These are phyloP conservation scores for Flammula alnicola DNA, from an alignment of 1,284 basidiomycete species.

Conservation along the genomic window DNA sequence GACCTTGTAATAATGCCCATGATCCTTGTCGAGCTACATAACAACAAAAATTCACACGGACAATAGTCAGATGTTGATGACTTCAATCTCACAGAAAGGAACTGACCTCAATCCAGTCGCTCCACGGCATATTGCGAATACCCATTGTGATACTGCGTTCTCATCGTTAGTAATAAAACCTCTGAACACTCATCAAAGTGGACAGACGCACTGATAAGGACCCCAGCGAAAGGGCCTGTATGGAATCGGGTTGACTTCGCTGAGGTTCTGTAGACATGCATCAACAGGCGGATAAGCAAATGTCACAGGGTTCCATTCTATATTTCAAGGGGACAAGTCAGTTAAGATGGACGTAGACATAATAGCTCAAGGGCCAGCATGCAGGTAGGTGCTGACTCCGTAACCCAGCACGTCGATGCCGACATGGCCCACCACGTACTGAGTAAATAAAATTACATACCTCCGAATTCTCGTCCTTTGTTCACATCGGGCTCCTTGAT, in stretches of 20 bases:
- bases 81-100: background rate
- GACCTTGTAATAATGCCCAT: constrained; percentile 56
- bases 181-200: background rate
- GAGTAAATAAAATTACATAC: no score
- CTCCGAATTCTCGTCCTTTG: constrained; percentile 29
- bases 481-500: constrained; percentile 10
- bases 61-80: no score
- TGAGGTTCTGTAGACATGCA: constrained; percentile 43
- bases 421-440: no score
- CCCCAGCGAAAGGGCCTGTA: constrained; percentile 70
- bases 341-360: constrained; percentile 4
- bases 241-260: constrained; percentile 55
- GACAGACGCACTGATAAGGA: constrained; percentile 57
- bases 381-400: no score
- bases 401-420: no score
- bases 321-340: background rate
- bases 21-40: constrained; percentile 58
- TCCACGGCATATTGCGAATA: constrained; percentile 67
- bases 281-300: constrained; percentile 59
- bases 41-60: background rate
- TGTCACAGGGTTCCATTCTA: constrained; percentile 53
- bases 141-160: constrained; percentile 69
- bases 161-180: background rate
- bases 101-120: constrained; percentile 68
- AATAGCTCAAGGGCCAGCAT: no score